phyloP scores from a whole-genome alignment of 305 asterid genomes.

The Fraxinus paxiana region DNA sequence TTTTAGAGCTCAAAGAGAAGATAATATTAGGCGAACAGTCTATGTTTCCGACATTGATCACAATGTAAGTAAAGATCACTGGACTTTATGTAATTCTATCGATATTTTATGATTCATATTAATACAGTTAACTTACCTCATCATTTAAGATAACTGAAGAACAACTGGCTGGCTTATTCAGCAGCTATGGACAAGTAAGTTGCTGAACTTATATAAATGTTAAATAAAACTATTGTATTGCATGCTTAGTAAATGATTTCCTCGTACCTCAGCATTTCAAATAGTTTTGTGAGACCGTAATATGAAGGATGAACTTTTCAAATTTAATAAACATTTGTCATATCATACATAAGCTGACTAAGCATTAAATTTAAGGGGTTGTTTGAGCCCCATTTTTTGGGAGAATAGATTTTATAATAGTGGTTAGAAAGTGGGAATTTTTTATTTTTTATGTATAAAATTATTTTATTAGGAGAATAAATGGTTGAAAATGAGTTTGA shows the following conservation, averaged over 20 bases:
- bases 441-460: too few species aligned
- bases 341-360: neutral
- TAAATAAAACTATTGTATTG: slow-evolving; percentile 14
- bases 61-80: slow-evolving; percentile 46
- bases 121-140: slow-evolving; percentile 25
- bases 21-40: slow-evolving; percentile 86
- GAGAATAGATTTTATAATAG: too few species aligned
- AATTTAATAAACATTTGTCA: neutral
- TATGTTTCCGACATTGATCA: slow-evolving; percentile 89
- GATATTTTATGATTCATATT: slow-evolving; percentile 4
- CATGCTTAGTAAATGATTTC: neutral
- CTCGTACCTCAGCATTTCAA: neutral
- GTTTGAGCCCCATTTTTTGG: too few species aligned
- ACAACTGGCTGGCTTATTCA: slow-evolving; percentile 79
- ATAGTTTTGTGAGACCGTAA: neutral
- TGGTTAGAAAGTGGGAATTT: too few species aligned
- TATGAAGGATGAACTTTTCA: neutral
- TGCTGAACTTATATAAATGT: slow-evolving; percentile 6
- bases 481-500: too few species aligned
- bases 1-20: slow-evolving; percentile 85
- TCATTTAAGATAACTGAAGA: slow-evolving; percentile 70
- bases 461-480: too few species aligned
- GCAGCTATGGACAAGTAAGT: slow-evolving; percentile 86
- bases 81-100: neutral
- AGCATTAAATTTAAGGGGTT: neutral